phyloP scores from a whole-genome alignment of 768 basidiomycete species.

The Sarcodon sp. region DNA sequence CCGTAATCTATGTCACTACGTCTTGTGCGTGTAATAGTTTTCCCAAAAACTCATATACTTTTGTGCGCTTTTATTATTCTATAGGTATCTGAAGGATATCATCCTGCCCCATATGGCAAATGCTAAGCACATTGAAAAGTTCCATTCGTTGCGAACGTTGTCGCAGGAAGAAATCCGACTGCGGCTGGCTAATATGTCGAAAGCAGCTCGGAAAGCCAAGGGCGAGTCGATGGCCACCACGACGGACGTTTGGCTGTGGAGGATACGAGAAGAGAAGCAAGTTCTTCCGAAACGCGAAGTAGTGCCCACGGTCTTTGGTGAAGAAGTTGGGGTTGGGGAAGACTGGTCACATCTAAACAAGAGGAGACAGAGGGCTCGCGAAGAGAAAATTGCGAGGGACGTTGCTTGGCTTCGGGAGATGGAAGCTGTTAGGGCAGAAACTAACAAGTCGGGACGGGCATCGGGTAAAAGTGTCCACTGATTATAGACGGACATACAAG shows the following conservation, averaged over 20 bases:
- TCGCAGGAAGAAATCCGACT: slow-evolving; percentile 14
- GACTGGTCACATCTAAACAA: slow-evolving; percentile 48
- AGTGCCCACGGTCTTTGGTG: slow-evolving; percentile 12
- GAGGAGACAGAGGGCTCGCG: slow-evolving; percentile 33
- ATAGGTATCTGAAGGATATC: slow-evolving; percentile 43
- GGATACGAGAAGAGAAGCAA: slow-evolving; percentile 5
- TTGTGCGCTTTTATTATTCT: background rate
- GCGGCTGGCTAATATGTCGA: slow-evolving; percentile 11
- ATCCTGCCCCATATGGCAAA: slow-evolving; percentile 35
- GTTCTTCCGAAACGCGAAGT: background rate
- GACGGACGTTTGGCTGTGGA: slow-evolving; percentile 31
- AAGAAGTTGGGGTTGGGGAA: slow-evolving; percentile 31
- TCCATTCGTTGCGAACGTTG: slow-evolving; percentile 20
- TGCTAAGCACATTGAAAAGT: slow-evolving; percentile 27
- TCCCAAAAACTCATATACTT: background rate
- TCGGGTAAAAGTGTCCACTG: background rate
- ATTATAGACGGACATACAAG: background rate
- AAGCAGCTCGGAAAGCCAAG: slow-evolving; percentile 10
- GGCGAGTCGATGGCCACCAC: slow-evolving; percentile 9
- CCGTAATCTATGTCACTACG: slow-evolving; percentile 6
- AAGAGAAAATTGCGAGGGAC: slow-evolving; percentile 30
- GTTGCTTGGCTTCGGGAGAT: slow-evolving; percentile 24
- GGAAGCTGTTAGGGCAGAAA: slow-evolving; percentile 12
- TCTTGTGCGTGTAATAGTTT: background rate
- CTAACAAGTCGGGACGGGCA: background rate